Evolutionary conservation across 2,329 filamentous ascomycete species (phyloP).

Genomic region (Aspergillus ochraceus): DNA sequence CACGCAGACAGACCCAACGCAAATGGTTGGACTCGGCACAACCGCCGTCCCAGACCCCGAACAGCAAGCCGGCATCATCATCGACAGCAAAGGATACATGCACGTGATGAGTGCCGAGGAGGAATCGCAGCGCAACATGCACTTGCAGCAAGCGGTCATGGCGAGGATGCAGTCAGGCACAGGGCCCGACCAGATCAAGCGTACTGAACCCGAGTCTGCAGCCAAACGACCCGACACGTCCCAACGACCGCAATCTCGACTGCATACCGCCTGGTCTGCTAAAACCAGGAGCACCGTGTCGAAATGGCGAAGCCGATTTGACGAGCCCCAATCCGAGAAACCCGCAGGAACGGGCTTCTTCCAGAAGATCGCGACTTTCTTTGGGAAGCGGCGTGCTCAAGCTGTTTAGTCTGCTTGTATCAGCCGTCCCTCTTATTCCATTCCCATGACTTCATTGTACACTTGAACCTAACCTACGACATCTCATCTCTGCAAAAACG

Average conservation of each 20-base stretch:
- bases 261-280: slow-evolving; percentile 8
- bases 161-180: slow-evolving; percentile 25
- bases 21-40: not conserved
- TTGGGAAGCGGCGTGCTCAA: slow-evolving; percentile 3
- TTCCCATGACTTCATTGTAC: too few species aligned
- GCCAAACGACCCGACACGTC: not conserved
- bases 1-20: not conserved
- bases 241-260: not conserved
- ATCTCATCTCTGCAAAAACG: too few species aligned
- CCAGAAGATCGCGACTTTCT: slow-evolving; percentile 5
- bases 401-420: not conserved
- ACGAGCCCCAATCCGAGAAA: not conserved
- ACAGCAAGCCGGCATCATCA: slow-evolving; percentile 18
- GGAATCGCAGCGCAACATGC: slow-evolving; percentile 18
- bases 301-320: not conserved
- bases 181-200: not conserved
- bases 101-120: slow-evolving; percentile 21
- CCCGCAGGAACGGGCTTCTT: not conserved
- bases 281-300: not conserved
- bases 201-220: not conserved
- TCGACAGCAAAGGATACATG: slow-evolving; percentile 21
- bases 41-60: not conserved
- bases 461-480: too few species aligned
- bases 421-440: not conserved
- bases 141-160: slow-evolving; percentile 25